Base-by-base conservation (phyloP, 495 filamentous ascomycete species). In the Penicillium herquei region DNA sequence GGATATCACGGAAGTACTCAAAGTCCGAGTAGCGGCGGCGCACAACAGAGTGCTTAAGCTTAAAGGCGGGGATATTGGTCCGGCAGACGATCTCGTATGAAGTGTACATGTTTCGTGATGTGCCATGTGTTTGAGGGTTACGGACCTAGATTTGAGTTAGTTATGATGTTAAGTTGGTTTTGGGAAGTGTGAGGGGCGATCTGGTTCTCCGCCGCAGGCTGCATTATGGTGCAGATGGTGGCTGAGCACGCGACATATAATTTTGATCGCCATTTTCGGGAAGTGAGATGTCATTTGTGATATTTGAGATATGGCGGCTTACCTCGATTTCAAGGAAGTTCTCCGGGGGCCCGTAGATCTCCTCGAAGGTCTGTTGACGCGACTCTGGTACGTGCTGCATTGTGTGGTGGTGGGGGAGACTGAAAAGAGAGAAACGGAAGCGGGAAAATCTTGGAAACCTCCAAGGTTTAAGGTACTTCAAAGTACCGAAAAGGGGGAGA, bases 271-370 rank as follows among this genome's bases (percentile, higher is more conserved):
- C 30, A 12, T 21, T 44, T 13, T 12, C 6, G 45, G 4, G 14
- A 18, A 8, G 13, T 37, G 14, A 14, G 33, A 6, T 5, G 21
- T 26, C 21, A 26, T 26, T 26, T 26, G 21, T 39, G 49, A 8
- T 3, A n/a, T 14, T 3, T 31, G 17, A 26, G 33, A 13, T 30
- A 6, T 32, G 35, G 32, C 31, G 3, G 40, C 79, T 57, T 62
- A 97, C 94, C 76, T 98, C 95, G 43, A 98, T 95, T 77, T 98
- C 94, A 37, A 98, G 82, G 69, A 97, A 96, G 75, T 98, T 98
- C 82, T 98, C 94, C 13, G 95, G 94, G 12, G 92, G 92, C 5
- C 92, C 94, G 71, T 98, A 98, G 70, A 98, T 96, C 82, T 98
- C 94, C 76, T 98, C 94, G 67, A 96, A 98, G 63, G 87, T 91